These are phyloP conservation scores for Nicotiana tomentosiformis DNA, from an alignment of 257 asterid genomes.

Conservation along the genomic window DNA sequence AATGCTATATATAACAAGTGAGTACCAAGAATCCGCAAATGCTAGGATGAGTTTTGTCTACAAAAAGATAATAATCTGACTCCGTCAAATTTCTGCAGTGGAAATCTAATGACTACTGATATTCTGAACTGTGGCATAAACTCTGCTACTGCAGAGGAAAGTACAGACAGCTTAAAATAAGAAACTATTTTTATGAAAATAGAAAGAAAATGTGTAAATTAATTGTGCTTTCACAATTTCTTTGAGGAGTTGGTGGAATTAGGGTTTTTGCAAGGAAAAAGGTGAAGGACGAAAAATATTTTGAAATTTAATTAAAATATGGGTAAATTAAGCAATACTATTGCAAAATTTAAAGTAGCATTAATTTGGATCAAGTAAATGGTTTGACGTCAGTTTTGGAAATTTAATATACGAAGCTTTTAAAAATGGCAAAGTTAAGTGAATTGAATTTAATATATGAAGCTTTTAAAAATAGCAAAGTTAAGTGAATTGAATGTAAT, in stretches of 20 bases:
- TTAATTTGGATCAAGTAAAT: constrained; percentile 26
- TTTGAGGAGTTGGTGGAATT: constrained; percentile 34
- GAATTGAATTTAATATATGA: too few relatives aligned
- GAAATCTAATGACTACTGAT: constrained; percentile 22
- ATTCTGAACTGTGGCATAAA: constrained; percentile 27
- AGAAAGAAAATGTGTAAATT: constrained; percentile 15
- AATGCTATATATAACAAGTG: background rate
- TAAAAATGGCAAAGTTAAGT: too few relatives aligned
- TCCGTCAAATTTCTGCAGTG: constrained; percentile 28
- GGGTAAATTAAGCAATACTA: constrained; percentile 41
- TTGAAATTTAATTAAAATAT: constrained; percentile 29
- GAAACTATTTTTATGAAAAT: constrained; percentile 15
- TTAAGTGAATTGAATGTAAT: constrained; percentile 24
- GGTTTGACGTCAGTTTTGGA: too few relatives aligned
- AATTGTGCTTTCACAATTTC: constrained; percentile 20
- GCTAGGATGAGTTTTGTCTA: constrained; percentile 23
- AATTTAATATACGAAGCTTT: too few relatives aligned
- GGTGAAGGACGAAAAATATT: constrained; percentile 23
- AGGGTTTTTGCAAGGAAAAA: constrained; percentile 52
- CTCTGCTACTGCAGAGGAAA: constrained; percentile 41
- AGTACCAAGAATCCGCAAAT: constrained; percentile 29
- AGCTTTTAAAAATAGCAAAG: too few relatives aligned
- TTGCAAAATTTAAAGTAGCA: constrained; percentile 51
- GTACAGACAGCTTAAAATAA: constrained; percentile 25
- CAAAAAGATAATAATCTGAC: constrained; percentile 37